These are phyloP conservation scores for Pseudocercospora fuligena DNA, from an alignment of 2,329 filamentous ascomycete species.

Conservation along the genomic window DNA sequence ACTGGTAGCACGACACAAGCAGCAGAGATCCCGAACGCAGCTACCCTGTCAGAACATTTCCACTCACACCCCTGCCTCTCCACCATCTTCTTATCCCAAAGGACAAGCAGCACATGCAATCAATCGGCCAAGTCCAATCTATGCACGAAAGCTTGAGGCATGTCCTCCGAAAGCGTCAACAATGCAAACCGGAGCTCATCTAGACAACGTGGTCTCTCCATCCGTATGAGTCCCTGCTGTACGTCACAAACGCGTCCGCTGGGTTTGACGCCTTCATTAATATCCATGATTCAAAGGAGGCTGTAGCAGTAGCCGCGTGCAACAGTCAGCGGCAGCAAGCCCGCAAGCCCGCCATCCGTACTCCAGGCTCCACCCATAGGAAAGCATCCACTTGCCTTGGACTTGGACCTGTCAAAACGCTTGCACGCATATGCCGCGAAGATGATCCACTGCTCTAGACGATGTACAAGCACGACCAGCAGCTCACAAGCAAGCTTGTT, in stretches of 20 bases:
- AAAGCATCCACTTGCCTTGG: slow-evolving; percentile 19
- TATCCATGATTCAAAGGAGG: slow-evolving; percentile 1
- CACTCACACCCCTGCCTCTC: background rate
- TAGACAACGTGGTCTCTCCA: slow-evolving; percentile 10
- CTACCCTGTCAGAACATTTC: background rate
- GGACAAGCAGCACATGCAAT: background rate
- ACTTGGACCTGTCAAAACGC: slow-evolving; percentile 28
- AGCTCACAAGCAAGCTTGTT: background rate
- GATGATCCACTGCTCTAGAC: slow-evolving; percentile 8
- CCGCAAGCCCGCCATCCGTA: slow-evolving; percentile 12
- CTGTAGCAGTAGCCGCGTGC: slow-evolving; percentile 7
- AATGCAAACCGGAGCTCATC: background rate
- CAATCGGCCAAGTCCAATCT: slow-evolving; percentile 1
- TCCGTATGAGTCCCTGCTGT: slow-evolving; percentile 4
- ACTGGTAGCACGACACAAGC: slow-evolving; percentile 4
- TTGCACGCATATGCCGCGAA: slow-evolving; percentile 22
- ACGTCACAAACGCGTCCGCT: background rate
- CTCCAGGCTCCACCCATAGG: slow-evolving; percentile 2
- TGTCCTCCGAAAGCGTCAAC: background rate
- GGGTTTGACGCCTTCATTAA: background rate
- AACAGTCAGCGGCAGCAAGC: background rate
- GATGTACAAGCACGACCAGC: background rate
- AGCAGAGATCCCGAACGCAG: background rate
- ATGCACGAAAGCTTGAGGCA: slow-evolving; percentile 9
- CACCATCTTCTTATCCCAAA: background rate